phyloP scores from a whole-genome alignment of 495 filamentous ascomycete genomes.

The Penicillium atrosanguineum region DNA sequence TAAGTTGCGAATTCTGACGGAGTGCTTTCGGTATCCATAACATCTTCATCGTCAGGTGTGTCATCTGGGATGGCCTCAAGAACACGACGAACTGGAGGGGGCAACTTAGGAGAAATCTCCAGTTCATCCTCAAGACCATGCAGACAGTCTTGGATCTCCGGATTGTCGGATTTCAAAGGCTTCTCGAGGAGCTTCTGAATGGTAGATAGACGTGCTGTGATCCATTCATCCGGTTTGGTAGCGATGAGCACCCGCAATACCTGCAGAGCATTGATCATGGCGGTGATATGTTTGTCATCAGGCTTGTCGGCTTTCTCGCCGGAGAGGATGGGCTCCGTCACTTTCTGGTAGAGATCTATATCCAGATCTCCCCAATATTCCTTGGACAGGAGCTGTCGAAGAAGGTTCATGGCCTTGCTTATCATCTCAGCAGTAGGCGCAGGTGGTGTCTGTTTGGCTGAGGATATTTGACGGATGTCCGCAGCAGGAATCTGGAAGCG shows the following conservation, averaged over 20 bases:
- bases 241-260: conserved; percentile 84
- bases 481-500: conserved; percentile 72
- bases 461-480: conserved; percentile 55
- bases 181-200: conserved; percentile 92
- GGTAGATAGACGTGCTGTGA: conserved; percentile 66
- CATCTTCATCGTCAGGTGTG: conserved; percentile 81
- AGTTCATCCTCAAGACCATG: conserved; percentile 67
- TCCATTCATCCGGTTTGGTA: conserved; percentile 85
- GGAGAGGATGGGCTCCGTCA: conserved; percentile 78
- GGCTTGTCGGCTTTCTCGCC: conserved; percentile 63
- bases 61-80: conserved; percentile 90
- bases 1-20: conserved; percentile 79
- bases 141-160: conserved; percentile 89
- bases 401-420: conserved; percentile 75
- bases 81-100: conserved; percentile 73
- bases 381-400: conserved; percentile 84
- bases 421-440: conserved; percentile 69
- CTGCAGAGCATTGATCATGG: conserved; percentile 88
- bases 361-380: conserved; percentile 91
- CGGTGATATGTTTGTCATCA: conserved; percentile 71
- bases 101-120: conserved; percentile 51
- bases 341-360: conserved; percentile 83
- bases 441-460: conserved; percentile 43
- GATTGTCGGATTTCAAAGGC: conserved; percentile 77
- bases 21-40: conserved; percentile 73